Conservation (phyloP, 2,329 filamentous ascomycete species). For the Monosporascus sp. region DNA sequence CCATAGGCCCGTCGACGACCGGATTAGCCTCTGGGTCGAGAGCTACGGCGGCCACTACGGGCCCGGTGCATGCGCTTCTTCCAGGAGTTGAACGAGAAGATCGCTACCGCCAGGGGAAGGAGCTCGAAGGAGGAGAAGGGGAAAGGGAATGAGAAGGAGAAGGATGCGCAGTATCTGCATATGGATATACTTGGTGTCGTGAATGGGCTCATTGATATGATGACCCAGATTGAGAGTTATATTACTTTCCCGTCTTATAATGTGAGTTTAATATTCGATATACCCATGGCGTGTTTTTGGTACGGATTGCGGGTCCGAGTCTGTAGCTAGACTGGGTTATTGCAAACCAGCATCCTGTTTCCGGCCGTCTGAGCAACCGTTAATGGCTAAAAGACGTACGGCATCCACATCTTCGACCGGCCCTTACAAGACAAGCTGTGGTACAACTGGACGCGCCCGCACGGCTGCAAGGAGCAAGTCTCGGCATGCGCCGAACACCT, state of each 20-base stretch:
- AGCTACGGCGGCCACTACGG: conserved; percentile 69
- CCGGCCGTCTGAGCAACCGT: too few relatives aligned
- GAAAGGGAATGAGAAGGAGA: background rate
- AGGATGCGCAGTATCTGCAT: conserved; percentile 31
- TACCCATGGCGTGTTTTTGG: background rate
- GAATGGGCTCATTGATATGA: conserved; percentile 64
- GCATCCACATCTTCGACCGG: background rate
- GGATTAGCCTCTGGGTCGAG: conserved; percentile 59
- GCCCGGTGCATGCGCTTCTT: conserved; percentile 52
- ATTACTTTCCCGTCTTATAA: conserved; percentile 26
- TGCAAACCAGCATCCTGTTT: too few relatives aligned
- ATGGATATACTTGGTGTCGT: conserved; percentile 63
- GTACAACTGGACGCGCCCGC: background rate
- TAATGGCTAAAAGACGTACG: conserved; percentile 10
- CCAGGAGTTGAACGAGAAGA: conserved; percentile 55
- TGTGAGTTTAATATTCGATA: conserved; percentile 31
- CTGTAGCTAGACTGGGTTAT: too few relatives aligned
- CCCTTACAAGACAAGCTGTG: background rate
- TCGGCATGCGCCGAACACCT: background rate
- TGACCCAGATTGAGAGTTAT: conserved; percentile 43
- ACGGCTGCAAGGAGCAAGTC: background rate
- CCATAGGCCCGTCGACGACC: conserved; percentile 43
- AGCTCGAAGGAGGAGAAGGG: background rate
- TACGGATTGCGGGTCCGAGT: too few relatives aligned
- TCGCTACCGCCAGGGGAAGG: conserved; percentile 37